A percentile compares a stretch with the other conserved stretches of the same genome.
Evolutionary conservation across 441 rosid species (phyloP).

Genomic region (Viola pubescens): DNA sequence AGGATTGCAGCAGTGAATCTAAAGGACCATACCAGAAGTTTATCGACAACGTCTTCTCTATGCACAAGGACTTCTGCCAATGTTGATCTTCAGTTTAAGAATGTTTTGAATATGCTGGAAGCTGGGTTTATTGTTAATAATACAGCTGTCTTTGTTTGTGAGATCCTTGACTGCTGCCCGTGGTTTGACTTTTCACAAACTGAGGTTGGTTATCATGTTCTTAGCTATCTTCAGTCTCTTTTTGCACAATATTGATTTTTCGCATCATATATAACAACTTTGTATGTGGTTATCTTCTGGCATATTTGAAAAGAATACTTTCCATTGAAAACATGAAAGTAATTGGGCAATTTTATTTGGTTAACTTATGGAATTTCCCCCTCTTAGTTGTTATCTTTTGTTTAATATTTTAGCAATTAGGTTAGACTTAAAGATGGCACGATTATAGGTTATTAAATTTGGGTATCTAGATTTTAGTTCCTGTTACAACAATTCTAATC

Average conservation of each 20-base stretch:
- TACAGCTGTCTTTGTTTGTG: slow-evolving; percentile 75
- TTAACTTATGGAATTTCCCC: background rate
- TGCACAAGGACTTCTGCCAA: slow-evolving; percentile 76
- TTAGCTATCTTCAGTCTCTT: too few relatives aligned
- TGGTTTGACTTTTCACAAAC: slow-evolving; percentile 83
- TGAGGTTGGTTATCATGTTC: slow-evolving; percentile 44
- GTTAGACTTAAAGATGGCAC: too few relatives aligned
- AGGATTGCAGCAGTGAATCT: slow-evolving; percentile 75
- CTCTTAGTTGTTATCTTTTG: background rate
- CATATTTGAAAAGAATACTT: too few relatives aligned
- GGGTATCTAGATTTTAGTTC: too few relatives aligned
- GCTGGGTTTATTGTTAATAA: slow-evolving; percentile 80
- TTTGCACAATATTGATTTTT: background rate
- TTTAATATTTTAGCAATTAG: too few relatives aligned
- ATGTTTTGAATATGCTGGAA: slow-evolving; percentile 79
- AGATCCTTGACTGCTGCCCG: slow-evolving; percentile 81
- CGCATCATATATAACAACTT: too few relatives aligned
- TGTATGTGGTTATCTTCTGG: too few relatives aligned
- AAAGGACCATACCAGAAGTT: slow-evolving; percentile 57
- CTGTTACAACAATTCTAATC: too few relatives aligned
- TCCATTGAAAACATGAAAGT: too few relatives aligned
- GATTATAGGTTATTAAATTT: too few relatives aligned
- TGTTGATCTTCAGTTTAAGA: slow-evolving; percentile 77
- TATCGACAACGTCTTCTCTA: slow-evolving; percentile 82
- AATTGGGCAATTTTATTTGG: background rate